Conservation (phyloP, 106 monocot species). For the Cymbidium sinense region DNA sequence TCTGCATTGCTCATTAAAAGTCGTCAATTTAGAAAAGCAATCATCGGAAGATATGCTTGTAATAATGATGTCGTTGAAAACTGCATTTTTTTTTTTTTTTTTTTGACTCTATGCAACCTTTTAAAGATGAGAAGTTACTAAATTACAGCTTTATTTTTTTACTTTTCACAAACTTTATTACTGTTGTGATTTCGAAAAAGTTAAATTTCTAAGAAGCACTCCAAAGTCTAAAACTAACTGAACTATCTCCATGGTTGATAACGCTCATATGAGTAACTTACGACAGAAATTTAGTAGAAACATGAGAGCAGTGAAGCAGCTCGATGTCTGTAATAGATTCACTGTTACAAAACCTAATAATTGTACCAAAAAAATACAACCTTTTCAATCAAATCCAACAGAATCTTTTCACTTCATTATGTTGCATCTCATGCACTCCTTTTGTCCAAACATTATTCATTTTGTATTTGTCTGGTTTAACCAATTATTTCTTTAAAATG, state of each 20-base stretch:
- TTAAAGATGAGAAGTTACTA: too few relatives aligned
- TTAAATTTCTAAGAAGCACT: background rate
- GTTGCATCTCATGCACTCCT: background rate
- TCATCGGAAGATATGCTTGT: background rate
- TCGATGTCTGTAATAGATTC: background rate
- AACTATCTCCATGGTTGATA: background rate
- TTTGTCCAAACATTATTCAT: background rate
- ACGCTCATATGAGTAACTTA: background rate
- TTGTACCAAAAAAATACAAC: background rate
- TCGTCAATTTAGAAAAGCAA: background rate
- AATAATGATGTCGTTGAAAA: background rate
- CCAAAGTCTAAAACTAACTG: background rate
- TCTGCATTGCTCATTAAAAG: too few relatives aligned
- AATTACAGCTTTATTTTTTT: background rate
- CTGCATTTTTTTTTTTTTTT: background rate
- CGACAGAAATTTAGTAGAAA: background rate
- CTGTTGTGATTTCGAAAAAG: background rate
- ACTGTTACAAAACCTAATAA: background rate
- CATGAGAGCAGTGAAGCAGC: too few relatives aligned
- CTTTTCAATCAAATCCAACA: background rate
- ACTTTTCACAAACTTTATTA: too few relatives aligned
- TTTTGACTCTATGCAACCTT: background rate
- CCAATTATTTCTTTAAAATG: background rate
- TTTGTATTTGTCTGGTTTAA: background rate
- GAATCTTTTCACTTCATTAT: background rate